Conservation (phyloP, 495 filamentous ascomycete species). For the Lichenothelia convexa region DNA sequence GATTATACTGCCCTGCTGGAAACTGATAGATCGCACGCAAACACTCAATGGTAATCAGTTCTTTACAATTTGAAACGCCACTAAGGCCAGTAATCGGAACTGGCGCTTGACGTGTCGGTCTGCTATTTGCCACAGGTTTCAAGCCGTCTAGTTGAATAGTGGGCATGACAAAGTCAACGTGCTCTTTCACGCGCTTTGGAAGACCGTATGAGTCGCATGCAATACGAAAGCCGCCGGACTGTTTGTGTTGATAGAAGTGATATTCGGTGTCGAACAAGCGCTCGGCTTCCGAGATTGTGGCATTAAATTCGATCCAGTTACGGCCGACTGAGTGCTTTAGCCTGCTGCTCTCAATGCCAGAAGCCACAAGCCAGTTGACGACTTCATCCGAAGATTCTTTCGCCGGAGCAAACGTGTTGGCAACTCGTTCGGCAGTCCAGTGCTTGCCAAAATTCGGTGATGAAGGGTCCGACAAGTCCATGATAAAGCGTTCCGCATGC, state of each 20-base stretch:
- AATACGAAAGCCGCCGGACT: conserved; percentile 7
- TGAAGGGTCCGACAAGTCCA: conserved; percentile 9
- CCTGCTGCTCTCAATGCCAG: conserved; percentile 2
- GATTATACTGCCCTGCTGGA: conserved; percentile 21
- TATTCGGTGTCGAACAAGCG: conserved; percentile 11
- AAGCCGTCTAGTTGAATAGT: conserved; percentile 19
- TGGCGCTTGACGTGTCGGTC: conserved; percentile 8
- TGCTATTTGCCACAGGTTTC: conserved; percentile 2
- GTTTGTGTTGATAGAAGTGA: conserved; percentile 8
- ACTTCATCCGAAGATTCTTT: background rate
- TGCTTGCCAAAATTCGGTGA: conserved; percentile 14
- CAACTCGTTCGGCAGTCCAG: conserved; percentile 11
- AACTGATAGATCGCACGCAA: conserved; percentile 36
- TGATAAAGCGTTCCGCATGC: conserved; percentile 4
- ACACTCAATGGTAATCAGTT: conserved; percentile 34
- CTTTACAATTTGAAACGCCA: conserved; percentile 22
- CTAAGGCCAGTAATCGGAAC: conserved; percentile 15
- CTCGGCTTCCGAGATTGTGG: conserved; percentile 13
- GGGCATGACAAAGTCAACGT: conserved; percentile 21
- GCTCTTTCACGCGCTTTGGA: conserved; percentile 14
- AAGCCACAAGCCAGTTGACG: conserved; percentile 5
- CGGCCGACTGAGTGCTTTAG: conserved; percentile 3
- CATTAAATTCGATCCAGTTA: conserved; percentile 7
- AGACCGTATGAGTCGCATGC: conserved; percentile 13
- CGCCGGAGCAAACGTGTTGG: conserved; percentile 8